Base-by-base conservation (phyloP, 2,329 filamentous ascomycete species). In the Pseudogymnoascus sp. region DNA sequence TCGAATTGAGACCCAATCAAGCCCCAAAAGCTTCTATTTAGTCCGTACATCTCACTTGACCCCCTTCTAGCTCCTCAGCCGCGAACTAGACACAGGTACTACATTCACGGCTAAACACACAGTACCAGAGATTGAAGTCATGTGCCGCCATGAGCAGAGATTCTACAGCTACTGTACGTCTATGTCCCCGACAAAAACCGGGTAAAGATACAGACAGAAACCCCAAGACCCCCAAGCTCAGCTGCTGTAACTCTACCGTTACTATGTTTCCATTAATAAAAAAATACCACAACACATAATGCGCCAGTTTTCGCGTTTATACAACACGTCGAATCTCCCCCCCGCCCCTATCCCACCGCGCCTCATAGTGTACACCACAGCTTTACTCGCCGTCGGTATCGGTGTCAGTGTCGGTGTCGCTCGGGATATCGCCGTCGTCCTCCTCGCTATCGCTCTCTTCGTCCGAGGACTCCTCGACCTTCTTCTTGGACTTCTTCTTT, bases 381-480 rank as follows among this genome's bases (percentile, higher is more conserved):
- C 43, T 67, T 67, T 69, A 71, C 67, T 76, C 73, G 41, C 72
- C 74, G 65, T 77, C 75, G 4, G 83, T 81, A 71, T 89, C 86
- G 1, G 86, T 89, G 68, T 87, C 84, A 11, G 84, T 87, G 71
- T 89, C 86, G 12, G 86, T 89, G 66, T 82, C 86, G 70, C 85
- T 88, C 37, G 85, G 86, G 72, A 86, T 83, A 31, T 82, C 80
- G 12, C 62, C 72, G 11, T 80, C 83, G 70, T 89, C 86, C 64
- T 88, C 87, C 65, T 95, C 91, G 14, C 88, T 91, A 66, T 90
- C 88, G 66, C 91, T 95, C 78, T 95, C 91, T 21, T 92, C 91
- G 61, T 90, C 87, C 62, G 81, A 83, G n/a, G 84, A 87, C 55
- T 88, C 85, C 4, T 81, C 78, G 2, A 78, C 75, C 72, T 79